Conservation (phyloP, 1,139 yeast genomes). For the Ogataea hybrid region DNA sequence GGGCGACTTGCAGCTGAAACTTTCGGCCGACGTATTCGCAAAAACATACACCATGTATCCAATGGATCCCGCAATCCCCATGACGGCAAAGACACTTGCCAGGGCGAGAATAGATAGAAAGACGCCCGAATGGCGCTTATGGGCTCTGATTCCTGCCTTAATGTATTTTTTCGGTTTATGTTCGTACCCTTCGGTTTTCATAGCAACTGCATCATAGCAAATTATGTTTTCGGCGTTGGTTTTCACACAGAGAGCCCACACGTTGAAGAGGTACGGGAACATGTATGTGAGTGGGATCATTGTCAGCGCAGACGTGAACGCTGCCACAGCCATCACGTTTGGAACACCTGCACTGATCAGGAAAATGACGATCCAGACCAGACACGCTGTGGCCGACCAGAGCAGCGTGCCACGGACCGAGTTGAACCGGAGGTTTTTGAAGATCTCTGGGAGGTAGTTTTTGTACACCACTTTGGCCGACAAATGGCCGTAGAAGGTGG, state of each 20-base stretch:
- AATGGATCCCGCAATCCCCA: conserved; percentile 38
- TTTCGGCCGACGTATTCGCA: conserved; percentile 23
- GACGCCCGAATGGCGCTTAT: conserved; percentile 23
- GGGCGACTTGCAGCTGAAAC: conserved; percentile 31
- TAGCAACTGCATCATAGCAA: conserved; percentile 8
- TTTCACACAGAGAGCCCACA: conserved; percentile 10
- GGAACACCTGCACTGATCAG: conserved; percentile 54
- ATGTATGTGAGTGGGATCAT: conserved; percentile 46
- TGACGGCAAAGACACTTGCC: conserved; percentile 36
- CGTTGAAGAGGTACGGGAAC: conserved; percentile 39
- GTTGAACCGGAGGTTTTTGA: conserved; percentile 35
- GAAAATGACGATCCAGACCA: conserved; percentile 42
- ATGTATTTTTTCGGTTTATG: neutral
- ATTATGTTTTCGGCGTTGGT: conserved; percentile 5
- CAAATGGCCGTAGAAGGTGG: conserved; percentile 42
- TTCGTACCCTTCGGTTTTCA: neutral
- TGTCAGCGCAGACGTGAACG: conserved; percentile 51
- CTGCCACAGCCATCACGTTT: conserved; percentile 46
- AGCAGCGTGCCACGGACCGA: conserved; percentile 34
- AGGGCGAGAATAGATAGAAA: conserved; percentile 30
- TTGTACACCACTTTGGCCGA: conserved; percentile 43
- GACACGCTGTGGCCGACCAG: conserved; percentile 36
- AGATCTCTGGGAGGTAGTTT: conserved; percentile 35
- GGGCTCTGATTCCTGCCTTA: conserved; percentile 6
- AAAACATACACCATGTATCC: conserved; percentile 27